These are phyloP conservation scores for Carex scoparia DNA, from an alignment of 176 grass and related monocot species.

Conservation along the genomic window DNA sequence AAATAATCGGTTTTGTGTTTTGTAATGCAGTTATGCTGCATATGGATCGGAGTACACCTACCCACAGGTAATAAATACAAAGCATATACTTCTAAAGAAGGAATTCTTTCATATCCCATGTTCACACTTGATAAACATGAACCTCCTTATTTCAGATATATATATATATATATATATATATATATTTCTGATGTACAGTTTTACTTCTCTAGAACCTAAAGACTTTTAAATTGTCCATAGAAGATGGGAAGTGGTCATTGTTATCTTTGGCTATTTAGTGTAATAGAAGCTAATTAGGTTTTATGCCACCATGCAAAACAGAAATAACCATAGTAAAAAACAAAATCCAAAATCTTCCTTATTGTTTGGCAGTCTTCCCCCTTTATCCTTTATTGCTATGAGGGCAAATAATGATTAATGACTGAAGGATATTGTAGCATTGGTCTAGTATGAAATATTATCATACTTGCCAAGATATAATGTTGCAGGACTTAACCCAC, in stretches of 20 bases:
- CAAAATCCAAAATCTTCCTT: background rate
- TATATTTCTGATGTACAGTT: background rate
- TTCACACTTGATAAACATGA: background rate
- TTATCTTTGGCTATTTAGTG: background rate
- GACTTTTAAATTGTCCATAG: background rate
- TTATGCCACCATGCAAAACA: background rate
- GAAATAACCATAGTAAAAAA: no score
- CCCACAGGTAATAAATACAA: constrained; percentile 69
- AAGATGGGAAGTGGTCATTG: background rate
- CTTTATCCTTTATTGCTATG: background rate
- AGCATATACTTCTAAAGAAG: background rate
- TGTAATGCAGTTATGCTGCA: constrained; percentile 70
- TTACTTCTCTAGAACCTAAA: background rate
- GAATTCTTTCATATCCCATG: background rate
- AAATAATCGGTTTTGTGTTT: background rate
- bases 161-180: background rate
- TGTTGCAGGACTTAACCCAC: background rate
- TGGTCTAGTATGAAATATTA: background rate
- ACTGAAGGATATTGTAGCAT: background rate
- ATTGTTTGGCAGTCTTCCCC: background rate
- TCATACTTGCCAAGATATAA: background rate
- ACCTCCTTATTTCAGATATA: background rate
- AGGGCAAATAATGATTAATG: background rate
- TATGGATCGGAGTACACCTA: constrained; percentile 87
- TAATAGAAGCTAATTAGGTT: background rate